A percentile compares a stretch with the other conserved stretches of the same genome.
These are phyloP conservation scores for Botrytis fabae DNA, from an alignment of 2,329 filamentous ascomycete species.

Conservation along the genomic window DNA sequence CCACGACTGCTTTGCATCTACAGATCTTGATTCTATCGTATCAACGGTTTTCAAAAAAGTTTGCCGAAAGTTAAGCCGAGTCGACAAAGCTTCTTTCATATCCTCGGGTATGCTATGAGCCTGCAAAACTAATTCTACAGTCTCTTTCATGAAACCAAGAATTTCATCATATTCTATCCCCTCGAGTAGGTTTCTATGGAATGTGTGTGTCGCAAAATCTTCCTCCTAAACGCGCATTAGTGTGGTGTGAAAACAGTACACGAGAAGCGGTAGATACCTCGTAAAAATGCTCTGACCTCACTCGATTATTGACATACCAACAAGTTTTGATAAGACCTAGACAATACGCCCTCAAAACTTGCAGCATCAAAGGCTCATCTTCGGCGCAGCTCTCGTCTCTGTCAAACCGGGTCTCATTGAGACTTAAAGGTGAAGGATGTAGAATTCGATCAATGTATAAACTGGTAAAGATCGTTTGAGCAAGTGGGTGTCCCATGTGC, in stretches of 20 bases:
- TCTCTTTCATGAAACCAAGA: constrained; percentile 39
- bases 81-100: constrained; percentile 56
- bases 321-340: constrained; percentile 81
- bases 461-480: constrained; percentile 91
- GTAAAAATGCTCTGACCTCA: constrained; percentile 84
- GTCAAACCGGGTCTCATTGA: constrained; percentile 47
- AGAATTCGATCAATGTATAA: constrained; percentile 84
- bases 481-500: constrained; percentile 93
- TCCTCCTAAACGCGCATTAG: constrained; percentile 66
- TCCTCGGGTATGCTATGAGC: constrained; percentile 38
- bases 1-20: constrained; percentile 46
- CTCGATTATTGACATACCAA: constrained; percentile 71
- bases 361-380: constrained; percentile 52
- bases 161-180: constrained; percentile 53
- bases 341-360: constrained; percentile 81
- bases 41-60: constrained; percentile 57
- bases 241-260: not conserved
- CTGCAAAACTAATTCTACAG: constrained; percentile 35
- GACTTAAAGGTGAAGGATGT: constrained; percentile 62
- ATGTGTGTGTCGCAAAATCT: constrained; percentile 92
- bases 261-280: constrained; percentile 58
- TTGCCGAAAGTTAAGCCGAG: constrained; percentile 66
- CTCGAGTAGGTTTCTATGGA: constrained; percentile 74
- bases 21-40: constrained; percentile 52
- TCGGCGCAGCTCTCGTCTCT: constrained; percentile 32